Percentiles rank a stretch among this genome's conserved stretches.
phyloP scores from a whole-genome alignment of 176 grass and related monocot genomes.

The Dactylis glomerata region DNA sequence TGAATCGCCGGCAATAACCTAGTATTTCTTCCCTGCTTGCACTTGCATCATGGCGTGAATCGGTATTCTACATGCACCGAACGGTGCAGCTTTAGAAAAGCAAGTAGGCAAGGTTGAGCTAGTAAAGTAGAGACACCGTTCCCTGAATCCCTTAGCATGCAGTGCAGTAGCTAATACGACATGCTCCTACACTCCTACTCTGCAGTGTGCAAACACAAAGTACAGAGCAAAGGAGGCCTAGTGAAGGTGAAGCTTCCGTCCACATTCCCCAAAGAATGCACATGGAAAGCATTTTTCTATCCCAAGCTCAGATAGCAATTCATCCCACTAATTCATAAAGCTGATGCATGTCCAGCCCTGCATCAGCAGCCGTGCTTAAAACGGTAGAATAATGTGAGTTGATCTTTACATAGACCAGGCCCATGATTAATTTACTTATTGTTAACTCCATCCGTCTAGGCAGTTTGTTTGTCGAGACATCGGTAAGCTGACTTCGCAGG shows the following conservation, averaged over 20 bases:
- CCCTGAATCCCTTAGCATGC: no score
- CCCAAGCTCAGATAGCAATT: background rate
- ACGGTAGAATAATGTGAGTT: background rate
- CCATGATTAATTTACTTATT: slow-evolving; percentile 39
- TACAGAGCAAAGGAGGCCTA: background rate
- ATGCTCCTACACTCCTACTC: no score
- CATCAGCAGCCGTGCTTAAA: background rate
- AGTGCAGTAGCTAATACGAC: no score
- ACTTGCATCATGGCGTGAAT: slow-evolving; percentile 20
- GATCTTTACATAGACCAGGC: background rate
- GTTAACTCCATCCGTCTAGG: slow-evolving; percentile 33
- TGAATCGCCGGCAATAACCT: background rate
- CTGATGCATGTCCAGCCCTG: background rate
- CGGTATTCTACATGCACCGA: background rate
- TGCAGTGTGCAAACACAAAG: background rate
- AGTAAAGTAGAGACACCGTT: background rate
- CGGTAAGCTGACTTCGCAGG: background rate
- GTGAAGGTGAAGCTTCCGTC: slow-evolving; percentile 30
- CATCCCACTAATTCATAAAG: background rate
- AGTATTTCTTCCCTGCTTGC: background rate
- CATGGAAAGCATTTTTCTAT: background rate
- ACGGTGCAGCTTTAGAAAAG: slow-evolving; percentile 11
- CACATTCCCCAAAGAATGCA: background rate
- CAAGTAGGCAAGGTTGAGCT: background rate
- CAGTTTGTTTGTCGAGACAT: slow-evolving; percentile 21